phyloP scores from a whole-genome alignment of 257 asterid genomes.

The Solanum bulbocastanum region DNA sequence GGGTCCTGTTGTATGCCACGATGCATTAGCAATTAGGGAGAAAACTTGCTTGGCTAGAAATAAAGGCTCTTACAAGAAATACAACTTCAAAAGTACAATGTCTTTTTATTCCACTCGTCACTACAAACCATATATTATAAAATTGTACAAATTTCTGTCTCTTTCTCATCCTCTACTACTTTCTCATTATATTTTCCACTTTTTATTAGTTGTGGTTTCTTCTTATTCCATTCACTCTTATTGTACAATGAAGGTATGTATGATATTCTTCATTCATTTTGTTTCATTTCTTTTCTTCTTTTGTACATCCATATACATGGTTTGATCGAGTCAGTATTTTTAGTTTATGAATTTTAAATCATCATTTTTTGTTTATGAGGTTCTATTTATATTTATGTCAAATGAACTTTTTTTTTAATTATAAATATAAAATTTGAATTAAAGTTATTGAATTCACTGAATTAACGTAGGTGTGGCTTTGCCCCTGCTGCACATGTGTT shows the following conservation, averaged over 20 bases:
- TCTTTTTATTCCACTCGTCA: neutral
- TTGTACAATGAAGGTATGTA: conserved; percentile 1
- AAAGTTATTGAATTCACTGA: neutral
- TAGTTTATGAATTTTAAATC: neutral
- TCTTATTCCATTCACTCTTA: neutral
- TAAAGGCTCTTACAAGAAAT: neutral
- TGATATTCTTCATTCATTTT: neutral
- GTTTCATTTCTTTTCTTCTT: neutral
- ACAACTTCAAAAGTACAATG: neutral
- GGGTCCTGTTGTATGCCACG: neutral
- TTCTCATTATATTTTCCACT: neutral
- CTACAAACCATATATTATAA: neutral
- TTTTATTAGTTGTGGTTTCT: neutral
- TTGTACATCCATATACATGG: neutral
- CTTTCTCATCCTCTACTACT: neutral
- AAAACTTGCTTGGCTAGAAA: neutral
- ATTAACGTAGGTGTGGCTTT: neutral
- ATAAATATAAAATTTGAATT: neutral
- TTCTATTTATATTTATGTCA: neutral
- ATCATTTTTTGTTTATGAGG: fast-evolving
- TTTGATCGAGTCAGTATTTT: neutral
- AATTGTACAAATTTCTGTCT: neutral
- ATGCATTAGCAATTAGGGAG: neutral
- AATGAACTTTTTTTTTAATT: fast-evolving
- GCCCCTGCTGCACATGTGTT: neutral